Evolutionary conservation across 2,329 filamentous ascomycete species (phyloP).

Genomic region (Aspergillus melleus): DNA sequence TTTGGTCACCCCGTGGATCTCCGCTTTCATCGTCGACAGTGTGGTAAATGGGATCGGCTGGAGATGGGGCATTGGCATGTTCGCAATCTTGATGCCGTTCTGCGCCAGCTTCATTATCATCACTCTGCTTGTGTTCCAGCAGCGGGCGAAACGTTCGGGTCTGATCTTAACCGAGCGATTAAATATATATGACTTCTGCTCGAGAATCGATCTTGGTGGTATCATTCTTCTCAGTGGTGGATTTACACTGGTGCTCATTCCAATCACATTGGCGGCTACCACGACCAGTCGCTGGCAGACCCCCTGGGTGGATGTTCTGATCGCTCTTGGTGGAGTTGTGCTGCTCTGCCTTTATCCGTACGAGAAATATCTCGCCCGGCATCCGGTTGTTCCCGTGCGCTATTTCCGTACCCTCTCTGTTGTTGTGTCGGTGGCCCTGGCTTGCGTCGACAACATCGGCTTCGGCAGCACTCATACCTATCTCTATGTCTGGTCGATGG

Average conservation of each 20-base stretch:
- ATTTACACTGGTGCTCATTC: constrained; percentile 50
- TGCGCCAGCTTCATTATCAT: constrained; percentile 37
- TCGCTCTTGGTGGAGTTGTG: constrained; percentile 44
- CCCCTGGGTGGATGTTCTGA: constrained; percentile 47
- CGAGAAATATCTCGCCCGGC: constrained; percentile 45
- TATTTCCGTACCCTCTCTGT: constrained; percentile 50
- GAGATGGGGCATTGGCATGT: constrained; percentile 49
- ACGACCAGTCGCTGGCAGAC: constrained; percentile 46
- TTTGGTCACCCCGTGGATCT: constrained; percentile 43
- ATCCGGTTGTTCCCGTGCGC: constrained; percentile 48
- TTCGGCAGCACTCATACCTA: constrained; percentile 51
- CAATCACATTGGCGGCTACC: constrained; percentile 48
- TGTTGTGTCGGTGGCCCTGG: constrained; percentile 41
- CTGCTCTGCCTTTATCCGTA: constrained; percentile 50
- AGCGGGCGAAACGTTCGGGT: constrained; percentile 31
- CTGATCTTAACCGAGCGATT: constrained; percentile 27
- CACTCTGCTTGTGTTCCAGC: constrained; percentile 41
- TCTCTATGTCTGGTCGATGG: constrained; percentile 49
- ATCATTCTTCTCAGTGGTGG: constrained; percentile 50
- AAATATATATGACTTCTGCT: constrained; percentile 29
- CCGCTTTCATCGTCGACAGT: constrained; percentile 43
- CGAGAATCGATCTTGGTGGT: constrained; percentile 42
- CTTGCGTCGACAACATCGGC: constrained; percentile 45
- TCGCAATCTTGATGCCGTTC: constrained; percentile 44
- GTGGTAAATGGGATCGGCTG: constrained; percentile 44